A percentile compares a stretch with the other conserved stretches of the same genome.
Evolutionary conservation across 345 rosid species (phyloP).

Genomic region (Populus euphratica): DNA sequence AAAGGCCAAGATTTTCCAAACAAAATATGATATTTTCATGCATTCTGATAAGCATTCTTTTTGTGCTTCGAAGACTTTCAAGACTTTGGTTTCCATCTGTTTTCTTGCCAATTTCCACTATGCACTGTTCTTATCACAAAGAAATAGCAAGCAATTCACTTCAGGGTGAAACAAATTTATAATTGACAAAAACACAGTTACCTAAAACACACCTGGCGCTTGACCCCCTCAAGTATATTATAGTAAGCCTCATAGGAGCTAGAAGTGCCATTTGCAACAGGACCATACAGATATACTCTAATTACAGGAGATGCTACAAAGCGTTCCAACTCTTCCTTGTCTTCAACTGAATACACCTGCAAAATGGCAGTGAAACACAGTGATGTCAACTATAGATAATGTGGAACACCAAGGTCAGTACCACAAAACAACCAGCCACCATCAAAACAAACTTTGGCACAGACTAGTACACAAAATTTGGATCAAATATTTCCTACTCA

Average conservation of each 20-base stretch:
- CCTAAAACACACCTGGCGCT: conserved; percentile 46
- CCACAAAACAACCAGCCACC: neutral
- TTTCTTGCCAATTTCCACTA: conserved; percentile 46
- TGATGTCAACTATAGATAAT: neutral
- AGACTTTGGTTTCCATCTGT: conserved; percentile 41
- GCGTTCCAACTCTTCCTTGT: conserved; percentile 53
- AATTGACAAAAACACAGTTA: conserved; percentile 6
- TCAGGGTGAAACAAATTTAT: conserved; percentile 19
- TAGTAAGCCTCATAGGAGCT: conserved; percentile 27
- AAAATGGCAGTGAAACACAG: conserved; percentile 1
- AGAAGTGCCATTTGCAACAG: conserved; percentile 34
- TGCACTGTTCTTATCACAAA: conserved; percentile 56
- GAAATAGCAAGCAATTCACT: conserved; percentile 20
- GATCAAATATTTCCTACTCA: too few relatives aligned
- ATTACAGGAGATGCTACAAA: conserved; percentile 70
- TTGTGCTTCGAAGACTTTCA: conserved; percentile 48
- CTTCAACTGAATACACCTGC: conserved; percentile 77
- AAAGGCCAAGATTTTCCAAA: conserved; percentile 70
- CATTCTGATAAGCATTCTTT: conserved; percentile 49
- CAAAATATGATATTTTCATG: conserved; percentile 66
- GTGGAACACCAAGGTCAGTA: conserved; percentile 3
- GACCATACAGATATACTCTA: conserved; percentile 54
- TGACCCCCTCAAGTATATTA: conserved; percentile 49
- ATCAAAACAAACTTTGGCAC: neutral
- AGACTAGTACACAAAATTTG: too few relatives aligned